Evolutionary conservation across 2,329 filamentous ascomycete genomes (phyloP).

Genomic region (Colletotrichum lupini): DNA sequence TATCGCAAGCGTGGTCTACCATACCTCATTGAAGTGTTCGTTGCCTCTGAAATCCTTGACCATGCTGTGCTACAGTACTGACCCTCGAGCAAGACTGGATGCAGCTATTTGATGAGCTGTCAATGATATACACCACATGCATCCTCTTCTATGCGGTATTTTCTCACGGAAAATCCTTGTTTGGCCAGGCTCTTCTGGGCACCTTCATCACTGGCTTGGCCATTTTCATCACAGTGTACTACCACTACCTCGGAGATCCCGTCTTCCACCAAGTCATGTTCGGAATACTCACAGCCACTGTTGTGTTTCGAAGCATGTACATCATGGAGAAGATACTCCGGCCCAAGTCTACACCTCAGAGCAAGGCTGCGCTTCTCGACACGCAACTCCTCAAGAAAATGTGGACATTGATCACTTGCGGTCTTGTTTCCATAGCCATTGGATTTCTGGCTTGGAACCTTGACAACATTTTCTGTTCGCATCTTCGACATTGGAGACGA

Average conservation of each 20-base stretch:
- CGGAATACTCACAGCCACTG: neutral
- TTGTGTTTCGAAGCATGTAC: neutral
- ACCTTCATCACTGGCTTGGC: neutral
- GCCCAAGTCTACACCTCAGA: neutral
- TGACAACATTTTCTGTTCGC: neutral
- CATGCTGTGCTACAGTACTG: neutral
- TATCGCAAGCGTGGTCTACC: slow-evolving; percentile 3
- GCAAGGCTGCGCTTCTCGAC: neutral
- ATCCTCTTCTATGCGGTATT: neutral
- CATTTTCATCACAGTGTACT: neutral
- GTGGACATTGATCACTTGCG: neutral
- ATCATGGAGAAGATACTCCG: neutral
- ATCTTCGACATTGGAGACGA: neutral
- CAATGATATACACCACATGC: neutral
- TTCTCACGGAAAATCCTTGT: neutral
- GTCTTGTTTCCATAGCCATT: neutral
- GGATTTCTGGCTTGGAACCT: neutral
- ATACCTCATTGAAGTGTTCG: slow-evolving; percentile 3
- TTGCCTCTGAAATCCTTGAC: neutral
- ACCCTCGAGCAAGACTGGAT: neutral
- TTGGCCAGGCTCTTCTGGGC: neutral
- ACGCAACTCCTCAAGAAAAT: neutral
- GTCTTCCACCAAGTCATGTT: neutral
- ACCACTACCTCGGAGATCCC: neutral
- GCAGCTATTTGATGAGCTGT: neutral